Percentiles rank a stretch among this genome's conserved stretches.
These are phyloP conservation scores for Aspergillus sp. DNA, from an alignment of 2,329 filamentous ascomycete species.

Conservation along the genomic window DNA sequence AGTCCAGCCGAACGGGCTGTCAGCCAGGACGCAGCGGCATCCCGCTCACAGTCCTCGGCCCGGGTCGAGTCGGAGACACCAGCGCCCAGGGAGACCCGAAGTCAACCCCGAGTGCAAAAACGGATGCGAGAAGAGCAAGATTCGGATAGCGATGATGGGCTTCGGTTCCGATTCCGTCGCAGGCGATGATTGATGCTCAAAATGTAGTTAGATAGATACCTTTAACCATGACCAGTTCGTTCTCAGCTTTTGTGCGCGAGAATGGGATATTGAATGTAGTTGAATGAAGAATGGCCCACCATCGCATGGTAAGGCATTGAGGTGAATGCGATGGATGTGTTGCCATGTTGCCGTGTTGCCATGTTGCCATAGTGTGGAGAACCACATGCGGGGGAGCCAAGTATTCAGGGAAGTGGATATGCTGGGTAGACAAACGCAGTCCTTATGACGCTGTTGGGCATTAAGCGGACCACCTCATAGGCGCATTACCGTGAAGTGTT, in stretches of 20 bases:
- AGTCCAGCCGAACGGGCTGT: slow-evolving; percentile 22
- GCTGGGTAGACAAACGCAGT: background rate
- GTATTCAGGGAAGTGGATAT: background rate
- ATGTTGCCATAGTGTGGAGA: background rate
- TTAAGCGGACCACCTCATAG: no score
- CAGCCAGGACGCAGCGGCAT: slow-evolving; percentile 12
- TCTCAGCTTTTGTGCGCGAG: no score
- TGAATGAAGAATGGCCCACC: no score
- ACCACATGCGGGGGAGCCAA: background rate
- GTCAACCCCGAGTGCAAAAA: slow-evolving; percentile 26
- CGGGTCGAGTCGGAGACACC: slow-evolving; percentile 25
- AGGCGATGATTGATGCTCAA: slow-evolving; percentile 31
- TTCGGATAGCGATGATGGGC: slow-evolving; percentile 60
- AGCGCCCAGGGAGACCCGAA: slow-evolving; percentile 15
- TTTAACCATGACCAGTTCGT: no score
- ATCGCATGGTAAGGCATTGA: no score
- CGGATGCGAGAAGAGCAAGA: slow-evolving; percentile 43
- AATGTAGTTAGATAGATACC: no score
- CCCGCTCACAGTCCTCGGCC: slow-evolving; percentile 18
- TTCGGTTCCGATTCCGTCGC: slow-evolving; percentile 58
- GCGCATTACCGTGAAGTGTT: no score
- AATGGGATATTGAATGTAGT: no score
- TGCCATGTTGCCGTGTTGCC: background rate
- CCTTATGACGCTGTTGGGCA: background rate
- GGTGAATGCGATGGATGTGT: background rate